These are phyloP conservation scores for Diaporthe sp. DNA, from an alignment of 2,329 filamentous ascomycete genomes.

Conservation along the genomic window DNA sequence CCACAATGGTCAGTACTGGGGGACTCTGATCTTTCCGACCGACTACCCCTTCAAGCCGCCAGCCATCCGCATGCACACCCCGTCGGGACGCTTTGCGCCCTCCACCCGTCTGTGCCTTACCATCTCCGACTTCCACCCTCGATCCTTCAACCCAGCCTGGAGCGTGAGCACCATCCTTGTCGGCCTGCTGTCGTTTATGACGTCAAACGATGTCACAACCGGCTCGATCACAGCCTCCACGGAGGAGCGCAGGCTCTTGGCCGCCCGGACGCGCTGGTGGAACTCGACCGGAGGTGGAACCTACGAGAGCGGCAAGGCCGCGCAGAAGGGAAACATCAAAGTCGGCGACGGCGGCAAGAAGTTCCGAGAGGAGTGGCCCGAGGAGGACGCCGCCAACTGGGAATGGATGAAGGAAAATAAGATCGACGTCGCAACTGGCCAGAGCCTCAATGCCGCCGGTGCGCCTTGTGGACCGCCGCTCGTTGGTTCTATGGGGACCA, in stretches of 20 bases:
- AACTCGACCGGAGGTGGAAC: constrained; percentile 93
- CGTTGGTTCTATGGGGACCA: constrained; percentile 69
- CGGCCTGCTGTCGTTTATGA: constrained; percentile 97
- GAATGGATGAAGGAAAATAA: constrained; percentile 88
- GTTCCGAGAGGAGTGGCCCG: constrained; percentile 90
- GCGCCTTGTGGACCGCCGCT: constrained; percentile 63
- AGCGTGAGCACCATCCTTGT: constrained; percentile 97
- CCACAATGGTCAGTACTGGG: constrained; percentile 97
- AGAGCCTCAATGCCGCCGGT: constrained; percentile 66
- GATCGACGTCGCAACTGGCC: constrained; percentile 83
- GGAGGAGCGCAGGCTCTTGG: constrained; percentile 82
- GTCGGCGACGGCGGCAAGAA: constrained; percentile 93
- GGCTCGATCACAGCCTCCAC: constrained; percentile 85
- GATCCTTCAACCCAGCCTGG: constrained; percentile 98
- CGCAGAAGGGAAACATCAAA: constrained; percentile 83
- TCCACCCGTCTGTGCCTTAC: constrained; percentile 92
- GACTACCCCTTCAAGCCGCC: constrained; percentile 98
- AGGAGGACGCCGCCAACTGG: constrained; percentile 90
- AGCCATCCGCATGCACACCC: constrained; percentile 98
- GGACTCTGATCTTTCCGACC: constrained; percentile 92
- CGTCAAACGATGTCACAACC: constrained; percentile 97
- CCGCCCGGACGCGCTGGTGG: constrained; percentile 90
- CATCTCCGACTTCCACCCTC: constrained; percentile 97
- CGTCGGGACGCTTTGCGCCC: constrained; percentile 93
- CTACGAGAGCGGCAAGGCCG: constrained; percentile 64